These are phyloP conservation scores for Salvia rosmarinus DNA, from an alignment of 257 asterid species.

Conservation along the genomic window DNA sequence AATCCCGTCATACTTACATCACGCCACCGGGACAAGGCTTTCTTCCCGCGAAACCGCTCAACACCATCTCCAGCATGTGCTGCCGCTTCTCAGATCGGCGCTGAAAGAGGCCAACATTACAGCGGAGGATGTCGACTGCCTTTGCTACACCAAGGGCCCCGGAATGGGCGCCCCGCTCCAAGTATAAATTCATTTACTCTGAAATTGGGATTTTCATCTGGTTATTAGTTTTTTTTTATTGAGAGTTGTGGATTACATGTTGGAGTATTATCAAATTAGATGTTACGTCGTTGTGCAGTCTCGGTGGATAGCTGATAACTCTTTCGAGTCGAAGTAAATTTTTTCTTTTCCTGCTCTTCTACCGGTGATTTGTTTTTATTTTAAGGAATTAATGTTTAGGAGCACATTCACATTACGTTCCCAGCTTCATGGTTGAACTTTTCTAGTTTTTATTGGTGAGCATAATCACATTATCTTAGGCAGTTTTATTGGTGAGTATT, in stretches of 20 bases:
- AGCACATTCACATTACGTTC: not conserved
- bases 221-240: not conserved
- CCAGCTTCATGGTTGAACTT: not conserved
- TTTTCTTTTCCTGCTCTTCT: not conserved
- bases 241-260: not conserved
- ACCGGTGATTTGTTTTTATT: not conserved
- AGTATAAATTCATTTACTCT: slow-evolving; percentile 28
- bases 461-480: not conserved
- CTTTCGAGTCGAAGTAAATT: not conserved
- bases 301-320: not conserved
- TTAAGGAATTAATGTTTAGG: not conserved
- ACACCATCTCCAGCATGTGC: slow-evolving; percentile 85
- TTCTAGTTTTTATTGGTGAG: not conserved
- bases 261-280: not conserved
- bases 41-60: slow-evolving; percentile 94
- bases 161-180: slow-evolving; percentile 94
- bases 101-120: slow-evolving; percentile 62
- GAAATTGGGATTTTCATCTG: not conserved
- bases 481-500: not conserved
- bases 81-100: slow-evolving; percentile 76
- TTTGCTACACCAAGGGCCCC: slow-evolving; percentile 96
- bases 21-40: slow-evolving; percentile 99
- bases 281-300: slow-evolving; percentile 9
- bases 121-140: slow-evolving; percentile 64
- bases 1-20: slow-evolving; percentile 96